phyloP scores from a whole-genome alignment of 306 rosid species.

The Quercus gilva region DNA sequence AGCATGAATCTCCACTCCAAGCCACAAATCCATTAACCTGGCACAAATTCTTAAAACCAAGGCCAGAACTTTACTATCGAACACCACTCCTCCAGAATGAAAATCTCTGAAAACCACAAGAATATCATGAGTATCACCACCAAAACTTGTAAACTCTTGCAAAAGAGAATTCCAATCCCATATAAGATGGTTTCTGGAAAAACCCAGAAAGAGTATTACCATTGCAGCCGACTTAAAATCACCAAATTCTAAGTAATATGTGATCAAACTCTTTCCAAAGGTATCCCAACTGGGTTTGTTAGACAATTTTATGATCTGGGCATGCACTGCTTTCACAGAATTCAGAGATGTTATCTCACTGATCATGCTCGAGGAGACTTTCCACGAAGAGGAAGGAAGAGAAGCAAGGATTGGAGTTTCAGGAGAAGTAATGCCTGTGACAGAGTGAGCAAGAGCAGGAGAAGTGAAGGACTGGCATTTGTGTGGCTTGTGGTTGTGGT shows the following conservation, averaged over 20 bases:
- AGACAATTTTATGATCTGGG: slow-evolving; percentile 51
- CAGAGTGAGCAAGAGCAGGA: slow-evolving; percentile 21
- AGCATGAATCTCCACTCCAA: slow-evolving; percentile 60
- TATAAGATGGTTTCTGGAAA: slow-evolving; percentile 36
- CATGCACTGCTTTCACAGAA: slow-evolving; percentile 51
- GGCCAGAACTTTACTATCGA: slow-evolving; percentile 45
- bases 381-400: slow-evolving; percentile 28
- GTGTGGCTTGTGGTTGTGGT: slow-evolving; percentile 21
- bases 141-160: slow-evolving; percentile 48
- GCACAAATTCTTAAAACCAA: slow-evolving; percentile 52
- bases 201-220: slow-evolving; percentile 47
- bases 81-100: slow-evolving; percentile 36
- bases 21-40: slow-evolving; percentile 33
- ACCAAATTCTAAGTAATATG: slow-evolving; percentile 49
- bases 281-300: slow-evolving; percentile 25
- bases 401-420: slow-evolving; percentile 25
- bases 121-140: slow-evolving; percentile 42
- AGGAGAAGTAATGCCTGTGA: neutral
- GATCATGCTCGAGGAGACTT: slow-evolving; percentile 17
- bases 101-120: slow-evolving; percentile 45
- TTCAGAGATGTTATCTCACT: slow-evolving; percentile 36
- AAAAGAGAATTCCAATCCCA: slow-evolving; percentile 56
- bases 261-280: slow-evolving; percentile 39
- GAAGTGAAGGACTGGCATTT: slow-evolving; percentile 30
- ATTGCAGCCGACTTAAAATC: slow-evolving; percentile 54